Conservation (phyloP, 306 rosid species). For the Malus sieversii region DNA sequence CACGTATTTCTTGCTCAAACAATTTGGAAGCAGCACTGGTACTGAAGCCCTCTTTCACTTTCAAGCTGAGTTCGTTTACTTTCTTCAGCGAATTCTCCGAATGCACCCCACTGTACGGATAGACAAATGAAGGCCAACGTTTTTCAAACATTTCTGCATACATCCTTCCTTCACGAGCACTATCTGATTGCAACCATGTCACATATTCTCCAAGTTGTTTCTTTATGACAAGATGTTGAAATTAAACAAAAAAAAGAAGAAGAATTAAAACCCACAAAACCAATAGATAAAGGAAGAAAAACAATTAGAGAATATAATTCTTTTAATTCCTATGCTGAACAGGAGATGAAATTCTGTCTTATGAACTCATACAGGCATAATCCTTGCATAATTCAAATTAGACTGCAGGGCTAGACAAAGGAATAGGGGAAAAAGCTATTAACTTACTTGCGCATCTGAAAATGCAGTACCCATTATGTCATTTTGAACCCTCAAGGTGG, state of each 20-base stretch:
- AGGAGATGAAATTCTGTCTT: neutral
- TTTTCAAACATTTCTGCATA: conserved; percentile 62
- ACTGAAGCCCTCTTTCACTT: conserved; percentile 58
- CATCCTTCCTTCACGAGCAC: conserved; percentile 52
- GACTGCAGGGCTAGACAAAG: neutral
- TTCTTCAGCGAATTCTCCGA: conserved; percentile 47
- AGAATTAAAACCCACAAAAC: neutral
- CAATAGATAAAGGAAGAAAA: neutral
- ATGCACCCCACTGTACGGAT: conserved; percentile 38
- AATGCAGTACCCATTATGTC: conserved; percentile 11
- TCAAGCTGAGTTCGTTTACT: conserved; percentile 49
- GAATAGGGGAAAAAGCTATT: conserved; percentile 4
- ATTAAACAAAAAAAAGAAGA: neutral
- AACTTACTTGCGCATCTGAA: conserved; percentile 61
- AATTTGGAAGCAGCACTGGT: conserved; percentile 61
- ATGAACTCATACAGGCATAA: neutral
- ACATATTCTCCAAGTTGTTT: conserved; percentile 63
- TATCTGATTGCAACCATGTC: conserved; percentile 59
- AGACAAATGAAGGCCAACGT: conserved; percentile 48
- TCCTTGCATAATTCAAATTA: neutral
- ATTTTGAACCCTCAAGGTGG: too few relatives aligned
- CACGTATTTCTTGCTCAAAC: conserved; percentile 75
- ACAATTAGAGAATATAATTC: neutral
- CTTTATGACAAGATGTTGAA: conserved; percentile 28
- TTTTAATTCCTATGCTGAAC: conserved; percentile 1